Conservation (phyloP, 345 rosid species). For the Syzygium jambos region DNA sequence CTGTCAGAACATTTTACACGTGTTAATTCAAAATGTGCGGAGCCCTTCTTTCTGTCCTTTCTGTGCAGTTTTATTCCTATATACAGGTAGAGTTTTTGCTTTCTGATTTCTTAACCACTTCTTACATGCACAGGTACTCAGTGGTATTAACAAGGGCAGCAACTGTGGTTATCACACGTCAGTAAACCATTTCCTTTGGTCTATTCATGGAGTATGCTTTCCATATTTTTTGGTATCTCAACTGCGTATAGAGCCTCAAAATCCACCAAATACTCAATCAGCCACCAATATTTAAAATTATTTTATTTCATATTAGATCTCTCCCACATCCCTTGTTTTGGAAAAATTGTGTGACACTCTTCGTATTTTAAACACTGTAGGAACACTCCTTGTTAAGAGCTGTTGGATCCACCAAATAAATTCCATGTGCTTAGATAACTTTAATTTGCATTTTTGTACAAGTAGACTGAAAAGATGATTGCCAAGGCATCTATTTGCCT, state of each 20-base stretch:
- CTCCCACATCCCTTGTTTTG: neutral
- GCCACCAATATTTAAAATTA: neutral
- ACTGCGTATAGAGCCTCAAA: neutral
- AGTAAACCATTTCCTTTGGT: constrained; percentile 15
- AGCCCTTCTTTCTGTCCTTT: neutral
- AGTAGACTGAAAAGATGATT: neutral
- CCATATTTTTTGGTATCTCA: neutral
- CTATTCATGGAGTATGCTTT: neutral
- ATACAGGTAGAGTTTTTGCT: neutral
- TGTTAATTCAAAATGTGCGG: neutral
- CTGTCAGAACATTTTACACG: neutral
- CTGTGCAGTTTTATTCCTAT: neutral
- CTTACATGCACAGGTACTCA: constrained; percentile 48
- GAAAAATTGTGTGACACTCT: neutral
- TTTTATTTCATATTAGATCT: neutral
- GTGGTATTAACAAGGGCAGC: constrained; percentile 91
- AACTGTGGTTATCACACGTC: constrained; percentile 83
- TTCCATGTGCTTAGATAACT: neutral
- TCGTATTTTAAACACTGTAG: neutral
- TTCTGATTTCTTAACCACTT: constrained; percentile 3
- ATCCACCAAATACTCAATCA: neutral
- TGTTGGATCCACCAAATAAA: neutral
- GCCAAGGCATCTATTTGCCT: neutral
- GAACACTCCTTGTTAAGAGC: neutral
- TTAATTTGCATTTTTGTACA: neutral